phyloP scores from a whole-genome alignment of 805 yeast genomes.

The Candida peoriensis region DNA sequence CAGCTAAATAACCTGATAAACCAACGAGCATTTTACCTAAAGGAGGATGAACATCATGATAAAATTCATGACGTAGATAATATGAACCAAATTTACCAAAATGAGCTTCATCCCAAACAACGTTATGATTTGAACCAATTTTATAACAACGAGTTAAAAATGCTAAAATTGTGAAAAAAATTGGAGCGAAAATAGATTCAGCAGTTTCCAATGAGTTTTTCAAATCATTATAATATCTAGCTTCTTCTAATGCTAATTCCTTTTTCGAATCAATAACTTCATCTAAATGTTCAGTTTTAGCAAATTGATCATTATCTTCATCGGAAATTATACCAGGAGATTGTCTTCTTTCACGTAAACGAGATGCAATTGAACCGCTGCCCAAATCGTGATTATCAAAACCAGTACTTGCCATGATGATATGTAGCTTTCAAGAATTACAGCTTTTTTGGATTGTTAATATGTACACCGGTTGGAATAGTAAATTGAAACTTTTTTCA shows the following conservation, averaged over 20 bases:
- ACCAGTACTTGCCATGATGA: conserved; percentile 14
- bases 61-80: conserved; percentile 82
- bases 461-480: too few relatives aligned
- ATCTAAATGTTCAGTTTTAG: conserved; percentile 1
- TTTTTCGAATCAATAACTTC: conserved; percentile 16
- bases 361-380: conserved; percentile 13
- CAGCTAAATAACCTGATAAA: conserved; percentile 78
- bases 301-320: neutral
- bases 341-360: conserved; percentile 17
- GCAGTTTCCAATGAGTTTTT: conserved; percentile 16
- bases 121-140: conserved; percentile 66
- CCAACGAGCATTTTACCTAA: conserved; percentile 92
- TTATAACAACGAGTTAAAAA: conserved; percentile 72
- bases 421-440: too few relatives aligned
- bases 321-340: neutral
- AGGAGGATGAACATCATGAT: conserved; percentile 98
- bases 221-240: conserved; percentile 16
- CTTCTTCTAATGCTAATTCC: conserved; percentile 8
- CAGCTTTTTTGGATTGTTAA: too few relatives aligned
- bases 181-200: conserved; percentile 44
- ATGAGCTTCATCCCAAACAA: conserved; percentile 98
- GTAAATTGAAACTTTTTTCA: too few relatives aligned
- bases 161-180: conserved; percentile 61
- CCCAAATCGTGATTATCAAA: conserved; percentile 9
- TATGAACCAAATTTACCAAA: conserved; percentile 95